phyloP scores from a whole-genome alignment of 768 basidiomycete species.

The Suillus lakei region DNA sequence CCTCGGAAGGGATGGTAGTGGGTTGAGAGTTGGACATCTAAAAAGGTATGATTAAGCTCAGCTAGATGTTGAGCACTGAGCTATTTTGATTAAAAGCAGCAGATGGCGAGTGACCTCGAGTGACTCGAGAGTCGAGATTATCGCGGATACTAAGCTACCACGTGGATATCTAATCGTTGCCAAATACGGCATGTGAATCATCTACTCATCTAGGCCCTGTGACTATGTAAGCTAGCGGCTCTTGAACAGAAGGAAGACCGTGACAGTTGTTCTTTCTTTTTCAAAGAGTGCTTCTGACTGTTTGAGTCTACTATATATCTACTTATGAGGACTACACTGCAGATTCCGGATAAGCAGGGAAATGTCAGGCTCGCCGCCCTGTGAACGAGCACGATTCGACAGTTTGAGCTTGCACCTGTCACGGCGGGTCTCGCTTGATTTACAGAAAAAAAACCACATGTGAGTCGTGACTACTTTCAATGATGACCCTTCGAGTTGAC shows the following conservation, averaged over 20 bases:
- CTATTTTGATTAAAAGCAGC: not conserved
- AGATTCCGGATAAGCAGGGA: not conserved
- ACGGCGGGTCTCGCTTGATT: not conserved
- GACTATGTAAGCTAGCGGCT: too few relatives aligned
- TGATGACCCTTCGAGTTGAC: not conserved
- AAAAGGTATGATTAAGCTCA: not conserved
- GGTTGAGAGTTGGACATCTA: slow-evolving; percentile 21
- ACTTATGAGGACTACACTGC: not conserved
- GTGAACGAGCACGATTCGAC: not conserved
- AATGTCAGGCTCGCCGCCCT: not conserved
- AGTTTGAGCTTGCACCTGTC: not conserved
- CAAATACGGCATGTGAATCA: not conserved
- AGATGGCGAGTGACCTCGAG: too few relatives aligned
- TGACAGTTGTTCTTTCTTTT: too few relatives aligned
- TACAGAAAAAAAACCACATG: not conserved
- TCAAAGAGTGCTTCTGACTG: not conserved
- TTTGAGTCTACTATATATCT: not conserved
- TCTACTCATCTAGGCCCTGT: too few relatives aligned
- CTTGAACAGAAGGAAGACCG: too few relatives aligned
- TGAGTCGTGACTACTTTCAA: not conserved
- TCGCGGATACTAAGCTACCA: not conserved
- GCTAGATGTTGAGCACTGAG: not conserved
- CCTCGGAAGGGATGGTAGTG: slow-evolving; percentile 24
- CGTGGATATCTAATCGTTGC: slow-evolving; percentile 4
- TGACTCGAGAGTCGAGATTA: slow-evolving; percentile 1